Conservation (phyloP, 805 yeast species). For the Yamadazyma endophytica region DNA sequence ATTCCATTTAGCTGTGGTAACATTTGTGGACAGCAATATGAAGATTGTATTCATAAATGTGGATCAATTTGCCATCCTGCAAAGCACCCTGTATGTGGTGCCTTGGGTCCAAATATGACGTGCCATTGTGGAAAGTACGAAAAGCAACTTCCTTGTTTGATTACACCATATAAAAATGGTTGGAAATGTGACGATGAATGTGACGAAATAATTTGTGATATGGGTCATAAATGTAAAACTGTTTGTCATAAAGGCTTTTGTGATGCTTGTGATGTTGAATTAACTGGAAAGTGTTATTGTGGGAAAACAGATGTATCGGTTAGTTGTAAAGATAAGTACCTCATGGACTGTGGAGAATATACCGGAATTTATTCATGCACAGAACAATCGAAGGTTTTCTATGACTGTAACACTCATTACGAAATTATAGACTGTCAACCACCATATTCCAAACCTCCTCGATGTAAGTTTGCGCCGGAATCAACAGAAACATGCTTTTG, state of each 20-base stretch:
- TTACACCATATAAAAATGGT: slow-evolving; percentile 63
- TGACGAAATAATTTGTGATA: slow-evolving; percentile 54
- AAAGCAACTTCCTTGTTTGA: slow-evolving; percentile 66
- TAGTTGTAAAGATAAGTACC: slow-evolving; percentile 41
- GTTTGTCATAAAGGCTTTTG: slow-evolving; percentile 80
- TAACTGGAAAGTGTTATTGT: slow-evolving; percentile 66
- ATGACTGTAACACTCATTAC: slow-evolving; percentile 62
- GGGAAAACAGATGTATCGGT: slow-evolving; percentile 49
- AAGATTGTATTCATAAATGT: slow-evolving; percentile 70
- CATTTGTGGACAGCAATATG: slow-evolving; percentile 58
- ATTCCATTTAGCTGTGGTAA: slow-evolving; percentile 89
- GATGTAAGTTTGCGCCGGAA: slow-evolving; percentile 64
- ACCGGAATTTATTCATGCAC: slow-evolving; percentile 34
- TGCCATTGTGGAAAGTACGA: slow-evolving; percentile 73
- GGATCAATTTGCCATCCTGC: slow-evolving; percentile 83
- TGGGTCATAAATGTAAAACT: slow-evolving; percentile 61
- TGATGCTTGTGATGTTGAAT: slow-evolving; percentile 58
- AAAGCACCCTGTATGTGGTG: slow-evolving; percentile 76
- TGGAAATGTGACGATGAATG: slow-evolving; percentile 69
- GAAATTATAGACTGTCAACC: slow-evolving; percentile 55
- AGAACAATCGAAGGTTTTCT: slow-evolving; percentile 41
- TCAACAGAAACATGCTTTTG: slow-evolving; percentile 69
- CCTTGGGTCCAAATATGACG: slow-evolving; percentile 63
- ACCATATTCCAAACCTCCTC: slow-evolving; percentile 17
- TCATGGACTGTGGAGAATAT: slow-evolving; percentile 28